Evolutionary conservation across 306 rosid species (phyloP).

Genomic region (Benincasa hispida): DNA sequence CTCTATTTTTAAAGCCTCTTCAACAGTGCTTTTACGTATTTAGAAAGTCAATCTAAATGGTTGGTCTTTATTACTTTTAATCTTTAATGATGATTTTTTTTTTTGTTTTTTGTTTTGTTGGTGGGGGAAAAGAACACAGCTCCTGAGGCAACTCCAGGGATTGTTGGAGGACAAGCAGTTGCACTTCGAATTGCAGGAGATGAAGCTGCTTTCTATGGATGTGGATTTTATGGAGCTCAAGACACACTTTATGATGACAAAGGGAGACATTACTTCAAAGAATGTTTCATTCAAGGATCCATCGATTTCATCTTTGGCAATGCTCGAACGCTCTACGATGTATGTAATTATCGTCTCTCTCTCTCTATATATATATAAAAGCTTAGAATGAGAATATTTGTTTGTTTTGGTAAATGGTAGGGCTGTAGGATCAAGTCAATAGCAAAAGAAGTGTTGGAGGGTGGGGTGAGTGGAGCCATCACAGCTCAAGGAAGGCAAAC

Average conservation of each 20-base stretch:
- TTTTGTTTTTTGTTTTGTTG: too few relatives aligned
- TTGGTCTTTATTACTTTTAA: neutral
- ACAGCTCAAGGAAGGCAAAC: conserved; percentile 65
- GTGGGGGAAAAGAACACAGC: conserved; percentile 38
- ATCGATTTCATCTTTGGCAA: conserved; percentile 85
- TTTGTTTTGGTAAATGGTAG: conserved; percentile 15
- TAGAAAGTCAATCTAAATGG: neutral
- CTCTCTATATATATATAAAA: neutral
- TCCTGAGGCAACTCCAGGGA: conserved; percentile 48
- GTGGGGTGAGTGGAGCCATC: conserved; percentile 47
- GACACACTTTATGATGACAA: conserved; percentile 66
- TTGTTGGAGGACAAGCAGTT: conserved; percentile 64
- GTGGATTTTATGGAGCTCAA: conserved; percentile 83
- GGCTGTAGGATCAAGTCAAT: conserved; percentile 44
- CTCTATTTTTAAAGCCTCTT: neutral
- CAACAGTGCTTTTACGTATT: neutral
- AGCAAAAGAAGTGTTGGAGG: conserved; percentile 27
- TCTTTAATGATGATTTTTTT: neutral
- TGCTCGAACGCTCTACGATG: conserved; percentile 69
- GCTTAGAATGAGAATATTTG: neutral
- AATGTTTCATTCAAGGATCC: conserved; percentile 77
- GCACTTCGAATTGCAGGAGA: conserved; percentile 59
- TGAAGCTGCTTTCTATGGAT: conserved; percentile 58
- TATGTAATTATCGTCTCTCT: conserved; percentile 3
- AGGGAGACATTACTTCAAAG: conserved; percentile 66